Conservation (phyloP, 23 red algal species). For the Pyropia yezoensis region DNA sequence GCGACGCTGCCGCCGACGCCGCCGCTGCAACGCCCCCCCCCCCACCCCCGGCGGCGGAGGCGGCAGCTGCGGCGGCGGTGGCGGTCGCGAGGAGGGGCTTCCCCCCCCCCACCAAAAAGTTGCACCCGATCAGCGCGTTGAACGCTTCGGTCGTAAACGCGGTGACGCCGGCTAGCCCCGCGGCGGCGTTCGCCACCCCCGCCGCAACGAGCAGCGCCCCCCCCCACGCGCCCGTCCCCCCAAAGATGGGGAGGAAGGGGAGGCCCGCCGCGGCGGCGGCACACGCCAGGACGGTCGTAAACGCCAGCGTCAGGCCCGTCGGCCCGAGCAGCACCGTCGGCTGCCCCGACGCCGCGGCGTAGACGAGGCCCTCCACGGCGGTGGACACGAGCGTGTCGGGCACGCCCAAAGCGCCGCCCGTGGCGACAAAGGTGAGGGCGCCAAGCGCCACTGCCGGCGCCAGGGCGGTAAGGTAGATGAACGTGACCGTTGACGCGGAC, state of each 20-base stretch:
- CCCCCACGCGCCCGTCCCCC: conserved; percentile 87
- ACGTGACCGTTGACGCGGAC: conserved; percentile 48
- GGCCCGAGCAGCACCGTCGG: conserved; percentile 84
- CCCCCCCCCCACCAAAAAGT: conserved; percentile 71
- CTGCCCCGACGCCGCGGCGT: conserved; percentile 65
- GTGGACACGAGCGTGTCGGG: conserved; percentile 78
- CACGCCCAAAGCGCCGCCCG: conserved; percentile 81
- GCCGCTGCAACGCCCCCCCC: conserved; percentile 6
- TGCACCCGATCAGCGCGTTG: conserved; percentile 88
- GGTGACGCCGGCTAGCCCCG: conserved; percentile 70
- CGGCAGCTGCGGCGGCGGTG: too few relatives aligned
- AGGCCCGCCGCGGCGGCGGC: conserved; percentile 39
- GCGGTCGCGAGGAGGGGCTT: conserved; percentile 10
- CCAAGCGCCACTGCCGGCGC: conserved; percentile 90
- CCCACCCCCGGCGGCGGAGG: too few relatives aligned
- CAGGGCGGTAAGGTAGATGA: conserved; percentile 78
- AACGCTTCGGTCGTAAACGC: conserved; percentile 93
- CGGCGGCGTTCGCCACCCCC: conserved; percentile 53
- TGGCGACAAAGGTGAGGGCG: conserved; percentile 60
- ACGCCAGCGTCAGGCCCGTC: conserved; percentile 91
- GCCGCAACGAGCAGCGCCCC: conserved; percentile 66
- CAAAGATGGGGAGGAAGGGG: conserved; percentile 73
- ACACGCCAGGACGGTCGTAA: conserved; percentile 67
- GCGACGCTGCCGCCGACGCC: conserved; percentile 42
- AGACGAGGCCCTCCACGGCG: conserved; percentile 49